Evolutionary conservation across 306 rosid species (phyloP).

Genomic region (Ormosia semicastrata): DNA sequence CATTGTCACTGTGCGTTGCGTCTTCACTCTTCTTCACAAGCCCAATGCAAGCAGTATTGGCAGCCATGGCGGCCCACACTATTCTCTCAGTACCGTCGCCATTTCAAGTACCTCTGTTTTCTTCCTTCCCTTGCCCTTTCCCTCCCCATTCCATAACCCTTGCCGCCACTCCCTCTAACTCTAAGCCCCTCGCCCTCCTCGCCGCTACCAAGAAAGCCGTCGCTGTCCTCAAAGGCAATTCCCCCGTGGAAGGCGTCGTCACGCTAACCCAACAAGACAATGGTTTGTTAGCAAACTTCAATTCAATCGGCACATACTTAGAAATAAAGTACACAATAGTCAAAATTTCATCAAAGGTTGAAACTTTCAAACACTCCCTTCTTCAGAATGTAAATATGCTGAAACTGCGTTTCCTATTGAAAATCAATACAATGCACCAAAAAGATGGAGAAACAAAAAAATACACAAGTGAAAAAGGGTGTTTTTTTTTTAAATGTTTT

Average conservation of each 20-base stretch:
- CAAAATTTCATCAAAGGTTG: not conserved
- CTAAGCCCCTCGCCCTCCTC: conserved; percentile 45
- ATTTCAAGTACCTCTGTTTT: conserved; percentile 18
- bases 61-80: conserved; percentile 60
- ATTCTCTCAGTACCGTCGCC: conserved; percentile 32
- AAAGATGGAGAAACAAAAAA: not conserved
- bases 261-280: conserved; percentile 51
- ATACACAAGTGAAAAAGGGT: too few relatives aligned
- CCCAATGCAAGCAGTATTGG: conserved; percentile 57
- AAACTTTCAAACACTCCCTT: not conserved
- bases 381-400: not conserved
- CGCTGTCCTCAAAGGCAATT: conserved; percentile 67
- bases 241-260: conserved; percentile 61
- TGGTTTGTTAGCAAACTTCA: not conserved
- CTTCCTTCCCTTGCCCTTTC: conserved; percentile 43
- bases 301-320: too few relatives aligned
- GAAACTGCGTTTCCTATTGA: not conserved
- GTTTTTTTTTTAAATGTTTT: too few relatives aligned
- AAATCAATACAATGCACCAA: not conserved
- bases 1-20: too few relatives aligned
- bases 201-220: conserved; percentile 67
- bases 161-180: conserved; percentile 44
- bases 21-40: not conserved
- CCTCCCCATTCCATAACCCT: conserved; percentile 34
- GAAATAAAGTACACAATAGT: too few relatives aligned